Percentiles rank a stretch among this genome's conserved stretches.
Conservation (phyloP, 306 rosid genomes). For the Cucumis sativus region DNA sequence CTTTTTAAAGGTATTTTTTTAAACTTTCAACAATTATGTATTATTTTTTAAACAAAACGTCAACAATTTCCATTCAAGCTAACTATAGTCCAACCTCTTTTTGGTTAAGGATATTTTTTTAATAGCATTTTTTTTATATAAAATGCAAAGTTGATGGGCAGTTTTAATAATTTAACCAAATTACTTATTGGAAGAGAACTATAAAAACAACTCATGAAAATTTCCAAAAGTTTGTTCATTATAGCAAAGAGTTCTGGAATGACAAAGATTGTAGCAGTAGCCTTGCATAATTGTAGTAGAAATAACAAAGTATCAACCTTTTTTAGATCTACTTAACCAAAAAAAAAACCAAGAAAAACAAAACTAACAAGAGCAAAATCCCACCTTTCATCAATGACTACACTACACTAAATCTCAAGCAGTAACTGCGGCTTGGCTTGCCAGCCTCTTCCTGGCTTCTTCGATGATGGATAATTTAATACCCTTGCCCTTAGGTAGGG, state of each 20-base stretch:
- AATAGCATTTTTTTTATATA: too few species aligned
- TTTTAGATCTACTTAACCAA: background rate
- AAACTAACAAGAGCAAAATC: background rate
- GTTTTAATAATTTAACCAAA: too few species aligned
- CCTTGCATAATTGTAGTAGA: background rate
- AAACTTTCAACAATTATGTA: too few species aligned
- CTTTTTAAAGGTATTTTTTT: too few species aligned
- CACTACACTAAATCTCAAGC: constrained; percentile 19
- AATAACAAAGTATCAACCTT: background rate
- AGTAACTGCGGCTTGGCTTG: constrained; percentile 42
- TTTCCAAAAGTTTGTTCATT: too few species aligned
- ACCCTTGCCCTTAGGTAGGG: constrained; percentile 89
- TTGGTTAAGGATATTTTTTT: too few species aligned
- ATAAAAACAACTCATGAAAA: too few species aligned
- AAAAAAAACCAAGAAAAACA: background rate
- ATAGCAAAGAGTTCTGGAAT: background rate
- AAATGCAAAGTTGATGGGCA: too few species aligned
- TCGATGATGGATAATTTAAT: constrained; percentile 64
- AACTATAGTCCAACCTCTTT: too few species aligned
- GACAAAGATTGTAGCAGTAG: background rate
- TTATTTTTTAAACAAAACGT: too few species aligned
- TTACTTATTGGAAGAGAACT: too few species aligned
- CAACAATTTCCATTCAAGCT: too few species aligned
- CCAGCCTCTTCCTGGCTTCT: constrained; percentile 67
- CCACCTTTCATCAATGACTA: background rate